phyloP scores from a whole-genome alignment of 768 basidiomycete species.

The Suillus variegatus region DNA sequence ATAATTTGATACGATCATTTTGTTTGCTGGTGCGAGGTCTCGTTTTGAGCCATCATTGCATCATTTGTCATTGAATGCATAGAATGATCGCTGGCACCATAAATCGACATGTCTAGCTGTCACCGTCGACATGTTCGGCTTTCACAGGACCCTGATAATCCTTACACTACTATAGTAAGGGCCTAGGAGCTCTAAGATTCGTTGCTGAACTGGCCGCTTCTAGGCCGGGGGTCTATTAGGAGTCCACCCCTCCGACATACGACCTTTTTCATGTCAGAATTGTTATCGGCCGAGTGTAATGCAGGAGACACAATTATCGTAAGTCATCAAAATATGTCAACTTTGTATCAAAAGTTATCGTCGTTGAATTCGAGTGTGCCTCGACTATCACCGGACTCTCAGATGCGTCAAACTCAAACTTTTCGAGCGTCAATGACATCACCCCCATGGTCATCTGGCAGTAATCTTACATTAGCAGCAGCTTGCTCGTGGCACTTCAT shows the following conservation, averaged over 20 bases:
- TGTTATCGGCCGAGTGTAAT: background rate
- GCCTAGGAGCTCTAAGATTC: no score
- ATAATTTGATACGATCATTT: conserved; percentile 1
- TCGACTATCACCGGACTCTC: no score
- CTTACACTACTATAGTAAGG: no score
- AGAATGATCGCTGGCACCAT: background rate
- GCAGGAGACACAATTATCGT: background rate
- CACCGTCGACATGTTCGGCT: background rate
- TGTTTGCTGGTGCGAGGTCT: conserved; percentile 2
- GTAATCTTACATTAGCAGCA: no score
- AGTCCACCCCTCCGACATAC: background rate
- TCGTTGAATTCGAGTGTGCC: no score
- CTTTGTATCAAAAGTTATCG: no score
- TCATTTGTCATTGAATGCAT: background rate
- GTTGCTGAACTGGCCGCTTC: no score
- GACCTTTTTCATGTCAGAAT: background rate
- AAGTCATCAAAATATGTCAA: background rate
- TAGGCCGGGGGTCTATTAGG: no score
- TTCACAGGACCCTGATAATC: background rate
- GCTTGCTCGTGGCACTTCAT: no score
- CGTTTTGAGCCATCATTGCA: background rate
- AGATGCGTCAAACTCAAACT: no score
- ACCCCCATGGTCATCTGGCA: no score
- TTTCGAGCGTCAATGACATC: no score
- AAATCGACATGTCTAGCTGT: background rate